Evolutionary conservation across 1,284 basidiomycete genomes (phyloP).

Genomic region (Ustilago vetiveriae): DNA sequence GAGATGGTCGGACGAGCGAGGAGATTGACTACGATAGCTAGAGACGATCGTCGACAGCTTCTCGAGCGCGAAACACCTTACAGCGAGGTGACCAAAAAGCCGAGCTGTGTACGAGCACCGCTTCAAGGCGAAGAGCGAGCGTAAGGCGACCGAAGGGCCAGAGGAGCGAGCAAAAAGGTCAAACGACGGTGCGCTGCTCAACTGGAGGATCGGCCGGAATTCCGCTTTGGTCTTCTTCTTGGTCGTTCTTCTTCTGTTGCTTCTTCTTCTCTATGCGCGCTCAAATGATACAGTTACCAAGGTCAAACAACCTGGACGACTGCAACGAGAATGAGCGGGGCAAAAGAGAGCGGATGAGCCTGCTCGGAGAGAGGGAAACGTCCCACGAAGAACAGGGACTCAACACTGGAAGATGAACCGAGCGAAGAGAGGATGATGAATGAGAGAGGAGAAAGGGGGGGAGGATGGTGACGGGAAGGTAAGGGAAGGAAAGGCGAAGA

Average conservation of each 20-base stretch:
- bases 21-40: background rate
- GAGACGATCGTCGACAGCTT: too few relatives aligned
- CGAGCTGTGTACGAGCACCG: too few relatives aligned
- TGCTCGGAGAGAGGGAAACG: slow-evolving; percentile 30
- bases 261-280: slow-evolving; percentile 31
- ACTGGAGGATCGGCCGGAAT: slow-evolving; percentile 4
- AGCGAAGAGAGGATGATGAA: slow-evolving; percentile 8
- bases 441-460: background rate
- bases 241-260: too few relatives aligned
- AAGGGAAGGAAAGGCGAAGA: too few relatives aligned
- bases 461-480: slow-evolving; percentile 39
- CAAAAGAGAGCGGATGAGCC: slow-evolving; percentile 36
- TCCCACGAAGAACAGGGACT: slow-evolving; percentile 27
- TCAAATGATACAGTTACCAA: slow-evolving; percentile 13
- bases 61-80: too few relatives aligned
- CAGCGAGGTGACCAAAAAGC: too few relatives aligned
- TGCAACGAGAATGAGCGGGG: slow-evolving; percentile 2
- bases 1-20: too few relatives aligned
- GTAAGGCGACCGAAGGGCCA: slow-evolving; percentile 14
- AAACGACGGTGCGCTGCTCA: slow-evolving; percentile 8
- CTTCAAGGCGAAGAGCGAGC: too few relatives aligned
- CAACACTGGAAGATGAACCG: slow-evolving; percentile 36
- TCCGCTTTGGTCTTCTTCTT: slow-evolving; percentile 24
- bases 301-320: slow-evolving; percentile 10
- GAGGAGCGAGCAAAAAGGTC: slow-evolving; percentile 1